These are phyloP conservation scores for Colletotrichum horii DNA, from an alignment of 2,329 filamentous ascomycete genomes.

Conservation along the genomic window DNA sequence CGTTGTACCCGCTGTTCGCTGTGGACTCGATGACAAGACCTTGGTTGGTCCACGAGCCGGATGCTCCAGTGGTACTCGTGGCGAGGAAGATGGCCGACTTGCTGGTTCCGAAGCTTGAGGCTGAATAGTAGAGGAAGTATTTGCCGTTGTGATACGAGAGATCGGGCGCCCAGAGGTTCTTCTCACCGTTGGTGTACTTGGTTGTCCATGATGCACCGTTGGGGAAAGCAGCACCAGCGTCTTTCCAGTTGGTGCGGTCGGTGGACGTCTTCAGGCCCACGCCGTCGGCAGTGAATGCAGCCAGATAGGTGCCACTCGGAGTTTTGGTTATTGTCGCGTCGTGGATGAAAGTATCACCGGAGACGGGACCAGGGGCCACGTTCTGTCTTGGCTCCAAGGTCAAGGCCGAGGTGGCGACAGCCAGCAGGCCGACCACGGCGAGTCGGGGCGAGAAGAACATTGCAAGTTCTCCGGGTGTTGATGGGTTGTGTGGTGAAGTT, in stretches of 20 bases:
- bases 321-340: constrained; percentile 35
- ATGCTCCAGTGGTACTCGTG: constrained; percentile 31
- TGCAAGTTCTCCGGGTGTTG: background rate
- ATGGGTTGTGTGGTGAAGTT: background rate
- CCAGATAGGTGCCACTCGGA: constrained; percentile 29
- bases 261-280: constrained; percentile 35
- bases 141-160: constrained; percentile 41
- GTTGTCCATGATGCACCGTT: constrained; percentile 35
- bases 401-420: background rate
- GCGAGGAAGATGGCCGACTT: constrained; percentile 36
- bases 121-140: constrained; percentile 38
- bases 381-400: background rate
- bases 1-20: constrained; percentile 29
- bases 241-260: constrained; percentile 33
- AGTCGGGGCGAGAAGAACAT: background rate
- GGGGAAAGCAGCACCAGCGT: constrained; percentile 34
- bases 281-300: constrained; percentile 30
- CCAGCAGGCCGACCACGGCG: background rate
- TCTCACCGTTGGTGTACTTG: constrained; percentile 31
- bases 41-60: constrained; percentile 34
- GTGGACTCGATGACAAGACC: constrained; percentile 31
- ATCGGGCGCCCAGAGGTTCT: constrained; percentile 58
- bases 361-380: constrained; percentile 27
- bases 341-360: constrained; percentile 30
- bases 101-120: constrained; percentile 31